Conservation (phyloP, 164 flowering plant genomes). For the Chloranthus sessilifolius region DNA sequence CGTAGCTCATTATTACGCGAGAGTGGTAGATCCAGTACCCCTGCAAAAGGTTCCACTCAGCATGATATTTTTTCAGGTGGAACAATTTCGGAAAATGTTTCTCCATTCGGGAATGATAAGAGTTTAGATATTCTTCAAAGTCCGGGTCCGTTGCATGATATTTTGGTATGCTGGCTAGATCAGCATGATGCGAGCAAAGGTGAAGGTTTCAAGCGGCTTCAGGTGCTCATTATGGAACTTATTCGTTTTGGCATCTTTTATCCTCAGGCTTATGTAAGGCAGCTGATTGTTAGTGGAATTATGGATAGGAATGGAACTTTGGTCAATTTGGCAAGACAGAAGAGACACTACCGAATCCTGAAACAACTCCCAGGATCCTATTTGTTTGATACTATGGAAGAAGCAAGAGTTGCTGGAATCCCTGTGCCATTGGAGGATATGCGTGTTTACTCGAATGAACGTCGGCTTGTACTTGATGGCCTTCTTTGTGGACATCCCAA, state of each 20-base stretch:
- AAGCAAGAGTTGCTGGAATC: conserved; percentile 41
- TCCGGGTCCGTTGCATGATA: conserved; percentile 90
- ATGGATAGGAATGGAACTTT: conserved; percentile 49
- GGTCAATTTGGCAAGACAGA: conserved; percentile 41
- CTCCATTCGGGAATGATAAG: conserved; percentile 20
- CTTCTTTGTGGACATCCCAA: conserved; percentile 19
- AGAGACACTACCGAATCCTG: conserved; percentile 62
- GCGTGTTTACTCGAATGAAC: conserved; percentile 72
- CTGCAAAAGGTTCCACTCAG: conserved; percentile 22
- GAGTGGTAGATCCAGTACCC: conserved; percentile 13
- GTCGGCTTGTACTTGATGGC: conserved; percentile 69
- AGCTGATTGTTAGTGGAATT: conserved; percentile 85
- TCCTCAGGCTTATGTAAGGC: conserved; percentile 89
- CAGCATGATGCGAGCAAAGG: conserved; percentile 72
- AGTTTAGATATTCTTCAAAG: conserved; percentile 42
- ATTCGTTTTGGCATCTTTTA: conserved; percentile 71
- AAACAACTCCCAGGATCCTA: conserved; percentile 73
- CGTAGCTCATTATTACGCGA: conserved; percentile 21
- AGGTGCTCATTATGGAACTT: conserved; percentile 69
- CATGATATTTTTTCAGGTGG: conserved; percentile 24
- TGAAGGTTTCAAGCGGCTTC: conserved; percentile 70
- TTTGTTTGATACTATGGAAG: conserved; percentile 55
- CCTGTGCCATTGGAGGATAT: conserved; percentile 43
- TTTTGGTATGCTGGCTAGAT: conserved; percentile 95
- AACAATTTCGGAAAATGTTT: conserved; percentile 19